A percentile compares a stretch with the other conserved stretches of the same genome.
Evolutionary conservation across 208 protist species (phyloP).

Genomic region (Trypanosoma brucei): DNA sequence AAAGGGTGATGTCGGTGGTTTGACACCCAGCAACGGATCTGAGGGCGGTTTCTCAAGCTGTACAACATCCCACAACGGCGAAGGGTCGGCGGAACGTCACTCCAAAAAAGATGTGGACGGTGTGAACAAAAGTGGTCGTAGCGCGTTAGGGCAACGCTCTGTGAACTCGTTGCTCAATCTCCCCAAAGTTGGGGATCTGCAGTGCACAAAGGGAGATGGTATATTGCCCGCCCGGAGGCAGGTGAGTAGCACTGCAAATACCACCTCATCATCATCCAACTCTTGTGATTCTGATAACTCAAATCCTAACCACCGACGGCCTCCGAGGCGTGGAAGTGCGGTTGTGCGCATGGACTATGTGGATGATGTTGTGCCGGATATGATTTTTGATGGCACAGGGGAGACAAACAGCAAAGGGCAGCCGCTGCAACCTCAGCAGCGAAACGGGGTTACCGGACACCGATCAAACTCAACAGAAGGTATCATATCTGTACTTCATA

Average conservation of each 20-base stretch:
- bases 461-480: not conserved
- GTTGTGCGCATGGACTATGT: conserved; percentile 9
- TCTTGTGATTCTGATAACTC: not conserved
- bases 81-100: not conserved
- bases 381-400: not conserved
- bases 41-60: not conserved
- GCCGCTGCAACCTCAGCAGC: not conserved
- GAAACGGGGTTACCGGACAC: not conserved
- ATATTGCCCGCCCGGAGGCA: not conserved
- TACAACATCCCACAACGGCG: not conserved
- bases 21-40: not conserved
- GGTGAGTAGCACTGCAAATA: not conserved
- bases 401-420: not conserved
- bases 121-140: not conserved
- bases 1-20: conserved; percentile 23
- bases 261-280: not conserved
- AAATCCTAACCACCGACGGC: not conserved
- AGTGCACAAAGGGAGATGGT: not conserved
- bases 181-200: not conserved
- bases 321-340: not conserved
- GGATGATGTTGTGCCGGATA: not conserved
- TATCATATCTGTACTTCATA: not conserved
- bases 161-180: not conserved
- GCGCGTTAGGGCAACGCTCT: not conserved
- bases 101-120: not conserved